Evolutionary conservation across 257 asterid genomes (phyloP).

Genomic region (Nyctanthes arbortristis): DNA sequence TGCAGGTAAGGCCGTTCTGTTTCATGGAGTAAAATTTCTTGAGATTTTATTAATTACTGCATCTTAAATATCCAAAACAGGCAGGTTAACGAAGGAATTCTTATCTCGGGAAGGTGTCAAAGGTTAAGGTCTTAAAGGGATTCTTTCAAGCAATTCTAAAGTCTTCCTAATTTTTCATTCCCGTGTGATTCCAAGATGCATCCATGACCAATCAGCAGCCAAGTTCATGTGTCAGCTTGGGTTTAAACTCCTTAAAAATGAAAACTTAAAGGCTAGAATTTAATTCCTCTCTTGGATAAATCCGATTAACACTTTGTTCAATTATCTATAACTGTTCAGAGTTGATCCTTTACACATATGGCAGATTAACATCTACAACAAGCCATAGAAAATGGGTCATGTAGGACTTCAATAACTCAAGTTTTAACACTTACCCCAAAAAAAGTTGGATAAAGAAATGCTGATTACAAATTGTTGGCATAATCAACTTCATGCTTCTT

Average conservation of each 20-base stretch:
- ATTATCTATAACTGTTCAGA: neutral
- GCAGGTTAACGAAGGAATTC: neutral
- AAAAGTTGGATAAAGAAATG: constrained; percentile 1
- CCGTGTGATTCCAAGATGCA: neutral
- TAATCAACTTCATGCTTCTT: constrained; percentile 7
- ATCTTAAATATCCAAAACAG: too few species aligned
- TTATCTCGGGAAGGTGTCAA: neutral
- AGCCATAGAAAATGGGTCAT: neutral
- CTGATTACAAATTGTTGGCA: neutral
- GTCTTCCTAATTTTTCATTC: neutral
- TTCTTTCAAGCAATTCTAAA: neutral
- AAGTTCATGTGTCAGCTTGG: neutral
- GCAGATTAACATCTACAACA: neutral
- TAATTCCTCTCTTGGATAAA: neutral
- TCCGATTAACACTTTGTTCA: too few species aligned
- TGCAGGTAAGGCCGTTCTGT: neutral
- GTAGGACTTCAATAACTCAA: neutral
- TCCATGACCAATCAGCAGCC: neutral
- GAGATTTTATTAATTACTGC: neutral
- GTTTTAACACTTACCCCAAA: constrained; percentile 3
- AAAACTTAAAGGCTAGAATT: neutral
- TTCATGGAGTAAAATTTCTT: neutral
- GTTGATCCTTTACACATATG: neutral
- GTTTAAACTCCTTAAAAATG: neutral
- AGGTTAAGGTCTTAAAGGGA: neutral